Evolutionary conservation across 805 yeast species (phyloP).

Genomic region (Candida xiaguanensis): DNA sequence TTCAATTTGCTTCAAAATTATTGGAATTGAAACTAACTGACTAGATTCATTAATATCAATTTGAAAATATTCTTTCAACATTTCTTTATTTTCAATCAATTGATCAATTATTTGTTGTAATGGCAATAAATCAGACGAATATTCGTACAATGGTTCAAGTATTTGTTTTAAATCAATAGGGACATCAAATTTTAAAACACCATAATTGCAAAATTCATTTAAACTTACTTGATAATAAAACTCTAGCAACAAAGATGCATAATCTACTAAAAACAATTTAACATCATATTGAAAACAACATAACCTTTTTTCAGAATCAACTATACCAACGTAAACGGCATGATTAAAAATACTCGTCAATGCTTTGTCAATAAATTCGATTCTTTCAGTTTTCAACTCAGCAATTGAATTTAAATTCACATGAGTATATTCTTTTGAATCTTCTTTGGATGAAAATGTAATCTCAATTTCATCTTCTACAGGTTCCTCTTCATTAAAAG

Average conservation of each 20-base stretch:
- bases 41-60: conserved; percentile 39
- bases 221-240: conserved; percentile 80
- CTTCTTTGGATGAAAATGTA: background rate
- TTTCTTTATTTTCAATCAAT: conserved; percentile 54
- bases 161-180: conserved; percentile 27
- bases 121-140: conserved; percentile 11
- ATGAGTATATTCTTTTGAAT: conserved; percentile 21
- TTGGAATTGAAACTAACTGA: conserved; percentile 54
- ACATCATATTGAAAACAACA: conserved; percentile 86
- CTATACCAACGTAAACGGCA: conserved; percentile 76
- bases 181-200: conserved; percentile 33
- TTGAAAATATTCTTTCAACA: conserved; percentile 79
- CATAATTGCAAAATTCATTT: conserved; percentile 78
- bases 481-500: conserved; percentile 6
- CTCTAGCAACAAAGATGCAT: conserved; percentile 62
- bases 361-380: conserved; percentile 41
- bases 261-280: conserved; percentile 73
- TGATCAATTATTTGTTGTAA: conserved; percentile 14
- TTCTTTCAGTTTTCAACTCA: conserved; percentile 51
- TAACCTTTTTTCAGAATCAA: conserved; percentile 65
- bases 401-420: conserved; percentile 58
- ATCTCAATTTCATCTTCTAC: too few species aligned
- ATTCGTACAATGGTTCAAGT: conserved; percentile 32
- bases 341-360: conserved; percentile 68
- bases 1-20: conserved; percentile 57